Percentiles rank a stretch among this genome's conserved stretches.
These are phyloP conservation scores for Tylopilus balloui DNA, from an alignment of 768 basidiomycete species.

Conservation along the genomic window DNA sequence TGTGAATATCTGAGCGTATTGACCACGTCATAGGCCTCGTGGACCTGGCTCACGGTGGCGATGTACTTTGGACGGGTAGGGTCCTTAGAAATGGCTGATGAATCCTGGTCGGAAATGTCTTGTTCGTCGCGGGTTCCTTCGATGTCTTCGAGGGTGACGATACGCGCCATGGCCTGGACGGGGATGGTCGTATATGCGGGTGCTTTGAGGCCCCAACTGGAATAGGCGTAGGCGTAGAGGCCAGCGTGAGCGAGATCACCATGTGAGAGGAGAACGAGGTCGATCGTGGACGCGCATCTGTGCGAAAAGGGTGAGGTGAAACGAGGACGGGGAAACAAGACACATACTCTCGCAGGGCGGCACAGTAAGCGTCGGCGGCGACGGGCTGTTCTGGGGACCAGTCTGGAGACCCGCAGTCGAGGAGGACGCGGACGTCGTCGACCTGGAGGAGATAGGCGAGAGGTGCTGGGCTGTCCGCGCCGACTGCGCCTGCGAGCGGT, in stretches of 20 bases:
- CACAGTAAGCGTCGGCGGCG: slow-evolving; percentile 49
- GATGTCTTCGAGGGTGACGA: slow-evolving; percentile 85
- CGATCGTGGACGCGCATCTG: slow-evolving; percentile 70
- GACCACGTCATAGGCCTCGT: slow-evolving; percentile 88
- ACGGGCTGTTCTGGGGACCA: slow-evolving; percentile 58
- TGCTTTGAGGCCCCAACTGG: slow-evolving; percentile 82
- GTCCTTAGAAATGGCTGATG: slow-evolving; percentile 17
- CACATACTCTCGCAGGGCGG: slow-evolving; percentile 62
- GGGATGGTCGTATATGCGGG: slow-evolving; percentile 94
- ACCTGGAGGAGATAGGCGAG: slow-evolving; percentile 86
- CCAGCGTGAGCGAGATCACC: slow-evolving; percentile 88
- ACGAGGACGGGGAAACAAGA: neutral
- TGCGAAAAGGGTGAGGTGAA: slow-evolving; percentile 1
- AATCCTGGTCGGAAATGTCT: slow-evolving; percentile 41
- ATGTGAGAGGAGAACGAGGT: slow-evolving; percentile 91
- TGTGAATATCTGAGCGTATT: slow-evolving; percentile 94
- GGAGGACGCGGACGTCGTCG: slow-evolving; percentile 87
- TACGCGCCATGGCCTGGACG: slow-evolving; percentile 91
- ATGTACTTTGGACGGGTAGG: slow-evolving; percentile 46
- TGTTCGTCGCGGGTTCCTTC: slow-evolving; percentile 77
- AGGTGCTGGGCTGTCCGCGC: slow-evolving; percentile 57
- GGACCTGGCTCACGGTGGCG: slow-evolving; percentile 77
- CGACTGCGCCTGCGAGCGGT: slow-evolving; percentile 81
- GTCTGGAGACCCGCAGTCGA: slow-evolving; percentile 93
- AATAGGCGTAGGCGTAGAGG: slow-evolving; percentile 88